Base-by-base conservation (phyloP, 306 rosid species). In the Cajanus cajan region DNA sequence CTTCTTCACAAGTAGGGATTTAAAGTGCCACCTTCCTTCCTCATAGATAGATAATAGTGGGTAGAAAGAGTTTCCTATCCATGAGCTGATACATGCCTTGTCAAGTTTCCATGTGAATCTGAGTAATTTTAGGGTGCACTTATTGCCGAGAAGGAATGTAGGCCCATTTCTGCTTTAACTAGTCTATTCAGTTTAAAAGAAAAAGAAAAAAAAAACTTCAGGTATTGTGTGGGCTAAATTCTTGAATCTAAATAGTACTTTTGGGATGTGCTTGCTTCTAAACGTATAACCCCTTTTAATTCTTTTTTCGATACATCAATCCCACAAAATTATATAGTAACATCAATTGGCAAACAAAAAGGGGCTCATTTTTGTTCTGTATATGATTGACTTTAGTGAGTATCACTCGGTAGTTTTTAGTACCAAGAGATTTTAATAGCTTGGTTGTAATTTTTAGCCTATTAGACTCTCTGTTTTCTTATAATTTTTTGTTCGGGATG, bases 241-340 rank as follows among this genome's bases (percentile, higher is more conserved):
- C 41, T 41, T 12, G 57, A 25, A 58, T 74, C 7, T 58, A 78
- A 68, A 44, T 21, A 21, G 31, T 34, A 68, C 15, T 45, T 78
- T 11, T 33, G 36, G 55, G 54, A 44, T 64, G 25, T 10, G 66
- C 77, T 33, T 74, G 7, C 21, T 6, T 22, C 54, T 44, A 44
- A n/a, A n/a, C n/a, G n/a, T n/a, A 44, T 67, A 55, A 73, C 28
- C 52, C n/a, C n/a, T n/a, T 19, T 44, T 2, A 52, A 16, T 71
- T 80, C 48, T 34, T 25, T 80, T 34, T 41, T 52, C 57, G 64
- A 45, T 76, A 6, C 51, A 25, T 41, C 66, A 57, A 33, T 68
- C n/a, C 11, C 55, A 12, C 45, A 31, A 44, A 4, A 16, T 24
- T 68, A 36, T 57, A 18, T 2, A n/a, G 59, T 31, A 9, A 62